A percentile compares a stretch with the other conserved stretches of the same genome.
Conservation (phyloP, 2,329 filamentous ascomycete genomes). For the Cladosporium halotolerans region DNA sequence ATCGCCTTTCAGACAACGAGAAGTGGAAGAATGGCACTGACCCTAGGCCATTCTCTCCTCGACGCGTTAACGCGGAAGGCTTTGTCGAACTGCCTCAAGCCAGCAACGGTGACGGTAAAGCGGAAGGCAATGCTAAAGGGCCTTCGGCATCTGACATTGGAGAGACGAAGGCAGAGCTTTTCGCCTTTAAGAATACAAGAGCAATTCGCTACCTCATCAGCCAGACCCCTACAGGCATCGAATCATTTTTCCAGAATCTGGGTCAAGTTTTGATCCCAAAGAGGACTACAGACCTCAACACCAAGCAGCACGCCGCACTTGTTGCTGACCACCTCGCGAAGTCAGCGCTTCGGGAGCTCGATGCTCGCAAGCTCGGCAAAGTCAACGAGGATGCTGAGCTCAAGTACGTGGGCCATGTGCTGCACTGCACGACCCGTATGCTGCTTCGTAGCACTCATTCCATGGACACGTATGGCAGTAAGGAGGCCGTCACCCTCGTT, state of each 20-base stretch:
- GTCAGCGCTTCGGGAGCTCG: slow-evolving; percentile 21
- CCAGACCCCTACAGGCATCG: slow-evolving; percentile 71
- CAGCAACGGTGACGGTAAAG: slow-evolving; percentile 12
- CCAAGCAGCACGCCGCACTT: slow-evolving; percentile 54
- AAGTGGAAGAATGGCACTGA: slow-evolving; percentile 51
- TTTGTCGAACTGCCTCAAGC: slow-evolving; percentile 20
- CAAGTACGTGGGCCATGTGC: slow-evolving; percentile 20
- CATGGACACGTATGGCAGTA: slow-evolving; percentile 22
- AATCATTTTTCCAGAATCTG: slow-evolving; percentile 76
- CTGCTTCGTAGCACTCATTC: slow-evolving; percentile 22
- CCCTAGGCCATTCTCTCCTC: slow-evolving; percentile 29
- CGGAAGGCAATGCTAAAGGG: slow-evolving; percentile 8
- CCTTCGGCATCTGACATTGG: slow-evolving; percentile 4
- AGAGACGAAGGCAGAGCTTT: slow-evolving; percentile 15
- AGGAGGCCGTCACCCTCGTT: slow-evolving; percentile 57
- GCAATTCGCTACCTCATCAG: slow-evolving; percentile 70
- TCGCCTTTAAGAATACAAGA: slow-evolving; percentile 66
- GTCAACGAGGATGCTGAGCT: slow-evolving; percentile 19
- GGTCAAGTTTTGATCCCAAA: slow-evolving; percentile 75
- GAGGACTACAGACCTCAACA: slow-evolving; percentile 56
- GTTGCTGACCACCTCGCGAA: slow-evolving; percentile 66
- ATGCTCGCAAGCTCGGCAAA: slow-evolving; percentile 18
- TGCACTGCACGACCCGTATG: slow-evolving; percentile 20
- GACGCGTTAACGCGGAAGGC: slow-evolving; percentile 26
- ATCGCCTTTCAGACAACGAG: slow-evolving; percentile 63